These are phyloP conservation scores for Leccinum truebloodii DNA, from an alignment of 768 basidiomycete genomes.

Conservation along the genomic window DNA sequence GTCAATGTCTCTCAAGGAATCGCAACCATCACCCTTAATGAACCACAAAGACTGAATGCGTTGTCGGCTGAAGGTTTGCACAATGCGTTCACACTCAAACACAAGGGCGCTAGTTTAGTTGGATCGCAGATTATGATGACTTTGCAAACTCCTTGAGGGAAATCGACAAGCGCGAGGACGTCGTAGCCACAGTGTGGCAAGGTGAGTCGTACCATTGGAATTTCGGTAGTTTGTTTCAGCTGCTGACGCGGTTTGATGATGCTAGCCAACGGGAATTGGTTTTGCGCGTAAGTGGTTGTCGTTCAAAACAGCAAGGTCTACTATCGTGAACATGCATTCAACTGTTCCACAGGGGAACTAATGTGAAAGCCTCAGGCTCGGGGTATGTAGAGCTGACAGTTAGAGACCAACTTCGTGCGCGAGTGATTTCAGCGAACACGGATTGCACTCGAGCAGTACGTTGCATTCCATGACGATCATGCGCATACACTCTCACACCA, in stretches of 20 bases:
- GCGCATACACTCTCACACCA: background rate
- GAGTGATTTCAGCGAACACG: conserved; percentile 51
- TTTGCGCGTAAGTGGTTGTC: conserved; percentile 59
- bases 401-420: conserved; percentile 49
- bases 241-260: background rate
- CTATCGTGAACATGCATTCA: background rate
- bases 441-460: conserved; percentile 68
- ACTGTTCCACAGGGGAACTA: conserved; percentile 50
- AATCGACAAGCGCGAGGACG: conserved; percentile 60
- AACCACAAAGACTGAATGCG: conserved; percentile 61
- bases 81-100: conserved; percentile 19
- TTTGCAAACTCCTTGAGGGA: conserved; percentile 59
- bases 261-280: conserved; percentile 67
- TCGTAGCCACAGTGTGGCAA: conserved; percentile 68
- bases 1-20: conserved; percentile 56
- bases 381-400: conserved; percentile 26
- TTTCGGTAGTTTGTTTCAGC: background rate
- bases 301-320: background rate
- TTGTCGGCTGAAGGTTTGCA: conserved; percentile 48
- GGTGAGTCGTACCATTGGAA: conserved; percentile 35
- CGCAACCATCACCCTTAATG: conserved; percentile 68
- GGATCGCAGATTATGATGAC: conserved; percentile 55
- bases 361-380: conserved; percentile 40
- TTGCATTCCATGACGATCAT: background rate
- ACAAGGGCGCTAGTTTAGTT: background rate